Evolutionary conservation across 495 filamentous ascomycete species (phyloP), one percentile per base, ranked within the genome.

Genomic region (Melanomma pulvis-pyrius): DNA sequence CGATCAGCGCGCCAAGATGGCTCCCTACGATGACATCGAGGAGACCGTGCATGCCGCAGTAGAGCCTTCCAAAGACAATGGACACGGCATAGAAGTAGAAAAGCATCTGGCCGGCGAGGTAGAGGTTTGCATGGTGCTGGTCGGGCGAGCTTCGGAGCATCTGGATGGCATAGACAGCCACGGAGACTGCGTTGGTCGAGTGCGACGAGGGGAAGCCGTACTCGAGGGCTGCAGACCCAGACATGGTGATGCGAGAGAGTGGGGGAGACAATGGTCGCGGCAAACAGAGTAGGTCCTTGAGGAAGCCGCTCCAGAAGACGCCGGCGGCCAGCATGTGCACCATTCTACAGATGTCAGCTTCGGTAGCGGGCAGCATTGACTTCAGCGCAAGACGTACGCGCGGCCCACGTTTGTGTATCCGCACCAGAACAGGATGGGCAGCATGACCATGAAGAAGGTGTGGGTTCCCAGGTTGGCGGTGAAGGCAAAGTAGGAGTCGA

Each of bases 1-100:
- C 83, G 19, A 91, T 77, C 19, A 81, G 69, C 13, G 87, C 86
- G 19, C 93, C 94, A 57, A 98, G 81, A 21, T 85, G 65, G 54
- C 86, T 89, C 1, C 94, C 94, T 66, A 93, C 73, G 15, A 91
- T 77, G 13, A 96, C 91, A 75, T 98, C 94, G 44, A 96, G 79
- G 77, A 98, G 94, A 36, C 94, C 94, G 78, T 98, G 94, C 94
- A 98, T 98, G 54, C 94, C 94, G 74, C 94, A 98, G 78, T 98
- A 98, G 24, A 98, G 78, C 49, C 94, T 86, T 22, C 94, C 94
- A 58, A 98, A 71, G 26, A 96, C 81, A 67, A 98, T 97, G 24
- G 93, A 96, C n/a, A 86, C 74, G 12, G 90, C 91, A 72, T 98
- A 98, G 56, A 88, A 83, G 75, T 92, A 96, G 12, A 87, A 86